Conservation (phyloP, 106 monocot genomes). For the Dendrobium huoshanense region DNA sequence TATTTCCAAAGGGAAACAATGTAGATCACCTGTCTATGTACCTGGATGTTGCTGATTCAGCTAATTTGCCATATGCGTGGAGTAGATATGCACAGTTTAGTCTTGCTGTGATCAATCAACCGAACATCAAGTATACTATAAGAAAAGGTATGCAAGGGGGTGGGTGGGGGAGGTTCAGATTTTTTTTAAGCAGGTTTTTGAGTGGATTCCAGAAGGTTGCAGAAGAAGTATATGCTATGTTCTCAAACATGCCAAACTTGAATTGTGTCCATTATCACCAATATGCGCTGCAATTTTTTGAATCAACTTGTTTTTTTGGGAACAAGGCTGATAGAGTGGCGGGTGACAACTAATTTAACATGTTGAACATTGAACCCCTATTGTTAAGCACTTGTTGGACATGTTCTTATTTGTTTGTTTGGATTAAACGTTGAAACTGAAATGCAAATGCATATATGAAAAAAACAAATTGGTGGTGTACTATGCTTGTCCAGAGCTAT, state of each 20-base stretch:
- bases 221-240: background rate
- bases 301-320: no score
- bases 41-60: conserved; percentile 62
- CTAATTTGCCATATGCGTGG: conserved; percentile 56
- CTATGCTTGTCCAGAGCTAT: background rate
- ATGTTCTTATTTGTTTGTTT: background rate
- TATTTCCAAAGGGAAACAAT: conserved; percentile 76
- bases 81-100: conserved; percentile 67
- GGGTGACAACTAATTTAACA: background rate
- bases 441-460: background rate
- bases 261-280: background rate
- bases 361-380: background rate
- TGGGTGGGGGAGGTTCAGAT: background rate
- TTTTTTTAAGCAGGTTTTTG: background rate
- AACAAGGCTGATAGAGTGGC: no score
- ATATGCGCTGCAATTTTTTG: no score
- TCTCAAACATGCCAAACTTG: background rate
- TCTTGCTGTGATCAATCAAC: conserved; percentile 54
- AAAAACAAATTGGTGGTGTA: background rate
- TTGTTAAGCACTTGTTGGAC: background rate
- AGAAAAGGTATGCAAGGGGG: conserved; percentile 43
- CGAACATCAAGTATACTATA: conserved; percentile 39
- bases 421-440: background rate
- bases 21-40: conserved; percentile 72
- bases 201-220: background rate